Evolutionary conservation across 257 asterid species (phyloP).

Genomic region (Ehretia macrophylla): DNA sequence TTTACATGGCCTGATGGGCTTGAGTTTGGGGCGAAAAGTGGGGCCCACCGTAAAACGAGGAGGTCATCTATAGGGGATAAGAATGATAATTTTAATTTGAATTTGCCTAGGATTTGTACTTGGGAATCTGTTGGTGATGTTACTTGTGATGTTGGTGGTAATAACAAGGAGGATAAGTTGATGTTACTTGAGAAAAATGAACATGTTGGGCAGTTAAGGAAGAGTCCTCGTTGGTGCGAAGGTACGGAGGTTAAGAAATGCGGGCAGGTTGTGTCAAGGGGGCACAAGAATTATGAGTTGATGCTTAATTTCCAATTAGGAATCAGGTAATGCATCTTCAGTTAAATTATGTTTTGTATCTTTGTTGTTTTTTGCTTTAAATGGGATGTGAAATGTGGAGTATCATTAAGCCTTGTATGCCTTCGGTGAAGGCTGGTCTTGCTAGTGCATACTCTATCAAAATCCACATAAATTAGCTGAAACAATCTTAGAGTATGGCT

Average conservation of each 20-base stretch:
- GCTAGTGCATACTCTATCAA: not conserved
- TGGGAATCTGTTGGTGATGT: constrained; percentile 30
- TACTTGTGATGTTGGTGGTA: constrained; percentile 26
- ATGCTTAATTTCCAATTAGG: constrained; percentile 25
- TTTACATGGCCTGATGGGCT: constrained; percentile 24
- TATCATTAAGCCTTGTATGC: too few relatives aligned
- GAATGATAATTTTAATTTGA: not conserved
- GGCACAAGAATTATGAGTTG: constrained; percentile 30
- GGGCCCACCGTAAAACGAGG: not conserved
- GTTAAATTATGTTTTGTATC: not conserved
- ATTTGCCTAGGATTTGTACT: constrained; percentile 22
- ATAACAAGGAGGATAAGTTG: constrained; percentile 18
- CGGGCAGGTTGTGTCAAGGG: constrained; percentile 23
- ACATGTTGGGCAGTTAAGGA: constrained; percentile 7
- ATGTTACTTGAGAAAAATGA: constrained; percentile 12
- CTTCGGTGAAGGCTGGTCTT: not conserved
- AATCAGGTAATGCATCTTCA: constrained; percentile 15
- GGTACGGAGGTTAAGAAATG: constrained; percentile 22
- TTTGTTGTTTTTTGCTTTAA: not conserved
- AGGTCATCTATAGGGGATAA: not conserved
- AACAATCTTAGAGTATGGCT: too few relatives aligned
- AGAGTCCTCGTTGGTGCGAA: constrained; percentile 15
- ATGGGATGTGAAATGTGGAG: not conserved
- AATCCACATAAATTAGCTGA: too few relatives aligned
- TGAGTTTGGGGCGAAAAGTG: not conserved